These are phyloP conservation scores for Globisporangium emineosum DNA, from an alignment of 352 stramenopile species.

Conservation along the genomic window DNA sequence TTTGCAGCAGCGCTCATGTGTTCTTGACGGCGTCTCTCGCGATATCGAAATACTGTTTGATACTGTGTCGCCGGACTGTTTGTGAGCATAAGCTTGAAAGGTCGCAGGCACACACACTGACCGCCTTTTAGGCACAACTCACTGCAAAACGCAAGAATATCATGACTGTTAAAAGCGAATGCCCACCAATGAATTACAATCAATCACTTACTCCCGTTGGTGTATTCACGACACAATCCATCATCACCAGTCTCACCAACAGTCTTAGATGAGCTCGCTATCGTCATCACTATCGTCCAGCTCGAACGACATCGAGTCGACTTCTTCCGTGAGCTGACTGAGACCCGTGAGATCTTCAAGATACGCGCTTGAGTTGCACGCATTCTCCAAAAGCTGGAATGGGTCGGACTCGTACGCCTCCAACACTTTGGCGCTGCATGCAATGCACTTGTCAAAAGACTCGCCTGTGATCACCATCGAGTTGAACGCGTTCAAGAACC, in stretches of 20 bases:
- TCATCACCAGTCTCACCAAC: background rate
- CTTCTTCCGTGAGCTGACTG: constrained; percentile 50
- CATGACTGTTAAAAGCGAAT: background rate
- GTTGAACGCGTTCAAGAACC: constrained; percentile 92
- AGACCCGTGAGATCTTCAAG: constrained; percentile 81
- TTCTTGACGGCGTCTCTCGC: background rate
- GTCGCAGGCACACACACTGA: background rate
- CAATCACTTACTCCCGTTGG: background rate
- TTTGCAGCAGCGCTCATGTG: constrained; percentile 1
- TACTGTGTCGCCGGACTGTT: background rate
- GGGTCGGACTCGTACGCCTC: constrained; percentile 67
- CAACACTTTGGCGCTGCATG: constrained; percentile 90
- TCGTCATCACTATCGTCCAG: constrained; percentile 71
- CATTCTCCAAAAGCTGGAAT: constrained; percentile 50
- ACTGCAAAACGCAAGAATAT: background rate
- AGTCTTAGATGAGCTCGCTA: constrained; percentile 43
- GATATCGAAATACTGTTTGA: background rate
- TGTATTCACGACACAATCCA: background rate
- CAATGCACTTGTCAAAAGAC: constrained; percentile 95
- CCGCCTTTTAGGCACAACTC: background rate
- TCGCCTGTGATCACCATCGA: constrained; percentile 80
- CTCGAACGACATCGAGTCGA: constrained; percentile 61
- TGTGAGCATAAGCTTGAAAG: background rate
- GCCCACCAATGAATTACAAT: background rate
- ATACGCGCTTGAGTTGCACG: constrained; percentile 69